Base-by-base conservation (phyloP, 2,329 filamentous ascomycete genomes). In the Knufia petricola region DNA sequence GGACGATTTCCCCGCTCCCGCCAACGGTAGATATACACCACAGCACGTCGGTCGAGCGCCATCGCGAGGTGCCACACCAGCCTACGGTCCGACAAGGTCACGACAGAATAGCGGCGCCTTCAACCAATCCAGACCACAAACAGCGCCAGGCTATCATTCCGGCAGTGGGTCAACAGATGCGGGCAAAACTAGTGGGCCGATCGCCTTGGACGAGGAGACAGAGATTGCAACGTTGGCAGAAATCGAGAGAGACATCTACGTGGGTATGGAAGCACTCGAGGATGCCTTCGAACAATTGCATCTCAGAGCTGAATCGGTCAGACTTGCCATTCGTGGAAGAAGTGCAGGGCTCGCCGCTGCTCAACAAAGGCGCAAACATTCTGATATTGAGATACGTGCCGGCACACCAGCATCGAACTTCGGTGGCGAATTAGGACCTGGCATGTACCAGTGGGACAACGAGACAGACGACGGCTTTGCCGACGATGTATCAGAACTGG, bases 221-320 rank as follows among this genome's bases (percentile, higher is more conserved):
- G 90, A 95, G 64, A 89, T 95, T 59, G 85, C 85, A 0, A 85
- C 86, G 1, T 75, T 95, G 4, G 87, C 87, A 6, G 90, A 95
- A 66, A 82, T 95, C 32, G 90, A 96, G 66, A 81, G 88, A 4
- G 87, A 95, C 61, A 94, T 96, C 50, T 95, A 90, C 67, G 76
- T 81, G 28, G 87, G 89, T 53, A 96, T 96, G 90, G 90, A 96
- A 67, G 82, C 81, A 0, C 76, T 96, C 20, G 90, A 96, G 66
- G 87, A 95, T 61, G 88, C 89, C 0, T 95, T 96, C 59, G 90
- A 96, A 68, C 81, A 79, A 23, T 74, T 96, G n/a, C 90, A 96
- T 63, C 77, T 80, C 56, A 84, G 83, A 60, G 90, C 90, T 1
- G 88, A 95, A 67, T 66, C 74, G 15, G 85, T 95, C 13, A 82